These are phyloP conservation scores for Salicornia ramosissima DNA, from an alignment of 148 eudicot species.

Conservation along the genomic window DNA sequence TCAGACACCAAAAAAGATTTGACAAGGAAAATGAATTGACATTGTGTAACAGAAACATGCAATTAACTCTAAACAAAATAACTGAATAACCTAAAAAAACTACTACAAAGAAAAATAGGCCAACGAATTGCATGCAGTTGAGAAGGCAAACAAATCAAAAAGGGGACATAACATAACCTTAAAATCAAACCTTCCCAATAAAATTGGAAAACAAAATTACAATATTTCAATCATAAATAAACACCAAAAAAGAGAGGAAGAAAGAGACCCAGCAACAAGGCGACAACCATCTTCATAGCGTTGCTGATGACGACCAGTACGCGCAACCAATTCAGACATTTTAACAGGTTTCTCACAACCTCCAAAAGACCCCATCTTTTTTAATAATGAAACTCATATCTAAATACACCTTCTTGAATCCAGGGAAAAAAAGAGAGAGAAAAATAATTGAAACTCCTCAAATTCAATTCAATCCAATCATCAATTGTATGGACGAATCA, in stretches of 20 bases:
- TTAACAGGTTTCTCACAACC: slow-evolving; percentile 24
- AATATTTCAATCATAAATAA: neutral
- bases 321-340: slow-evolving; percentile 90
- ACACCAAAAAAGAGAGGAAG: neutral
- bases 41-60: neutral
- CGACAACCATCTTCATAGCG: slow-evolving; percentile 76
- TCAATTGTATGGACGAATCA: too few species aligned
- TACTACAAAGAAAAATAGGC: neutral
- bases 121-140: neutral
- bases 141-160: neutral
- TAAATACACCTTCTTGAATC: neutral
- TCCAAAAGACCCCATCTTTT: slow-evolving; percentile 22
- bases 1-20: neutral
- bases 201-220: neutral
- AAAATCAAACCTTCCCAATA: neutral
- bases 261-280: slow-evolving; percentile 69
- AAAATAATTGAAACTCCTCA: neutral
- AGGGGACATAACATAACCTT: neutral
- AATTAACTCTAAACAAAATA: neutral
- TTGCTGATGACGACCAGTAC: slow-evolving; percentile 84
- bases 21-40: neutral
- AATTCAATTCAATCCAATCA: too few species aligned
- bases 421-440: neutral
- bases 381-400: slow-evolving; percentile 14
- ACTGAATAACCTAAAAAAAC: neutral